A percentile compares a stretch with the other conserved stretches of the same genome.
Conservation (phyloP, 83 land plant genomes). For the Picea abies region DNA sequence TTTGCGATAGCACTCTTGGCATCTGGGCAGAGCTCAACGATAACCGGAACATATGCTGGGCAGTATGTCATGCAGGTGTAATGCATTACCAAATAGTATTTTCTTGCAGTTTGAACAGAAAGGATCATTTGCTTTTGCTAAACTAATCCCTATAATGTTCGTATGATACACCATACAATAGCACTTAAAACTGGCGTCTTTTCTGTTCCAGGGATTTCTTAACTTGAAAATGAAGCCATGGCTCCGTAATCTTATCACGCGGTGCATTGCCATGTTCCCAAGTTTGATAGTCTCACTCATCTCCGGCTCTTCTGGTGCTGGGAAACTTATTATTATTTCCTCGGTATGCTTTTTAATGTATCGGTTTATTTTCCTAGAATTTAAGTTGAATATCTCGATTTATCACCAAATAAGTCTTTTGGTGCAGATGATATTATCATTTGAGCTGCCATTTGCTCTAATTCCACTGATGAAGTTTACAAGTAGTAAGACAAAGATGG, state of each 20-base stretch:
- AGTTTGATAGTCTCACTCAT: constrained; percentile 31
- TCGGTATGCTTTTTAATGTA: constrained; percentile 18
- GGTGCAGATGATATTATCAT: constrained; percentile 79
- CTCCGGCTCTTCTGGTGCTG: constrained; percentile 34
- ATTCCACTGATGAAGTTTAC: background rate
- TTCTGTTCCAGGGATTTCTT: constrained; percentile 27
- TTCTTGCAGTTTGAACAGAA: too few relatives aligned
- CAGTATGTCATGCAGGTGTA: constrained; percentile 71
- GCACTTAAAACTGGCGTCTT: too few relatives aligned
- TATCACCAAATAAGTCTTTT: background rate
- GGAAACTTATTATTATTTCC: constrained; percentile 30
- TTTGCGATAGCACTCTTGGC: constrained; percentile 16
- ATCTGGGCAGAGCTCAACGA: constrained; percentile 77
- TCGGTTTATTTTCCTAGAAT: too few relatives aligned
- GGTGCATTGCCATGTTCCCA: constrained; percentile 32
- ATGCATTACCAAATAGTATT: too few relatives aligned
- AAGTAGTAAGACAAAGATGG: too few relatives aligned
- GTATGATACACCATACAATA: too few relatives aligned
- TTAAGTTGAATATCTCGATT: constrained; percentile 23
- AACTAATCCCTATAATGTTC: too few relatives aligned
- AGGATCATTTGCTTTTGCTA: too few relatives aligned
- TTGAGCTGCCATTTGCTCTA: constrained; percentile 63
- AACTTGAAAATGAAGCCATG: constrained; percentile 33
- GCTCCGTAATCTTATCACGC: constrained; percentile 27
- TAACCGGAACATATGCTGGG: constrained; percentile 79